Base-by-base conservation (phyloP, 2,329 filamentous ascomycete species). In the Dryadomyces quercivorus region DNA sequence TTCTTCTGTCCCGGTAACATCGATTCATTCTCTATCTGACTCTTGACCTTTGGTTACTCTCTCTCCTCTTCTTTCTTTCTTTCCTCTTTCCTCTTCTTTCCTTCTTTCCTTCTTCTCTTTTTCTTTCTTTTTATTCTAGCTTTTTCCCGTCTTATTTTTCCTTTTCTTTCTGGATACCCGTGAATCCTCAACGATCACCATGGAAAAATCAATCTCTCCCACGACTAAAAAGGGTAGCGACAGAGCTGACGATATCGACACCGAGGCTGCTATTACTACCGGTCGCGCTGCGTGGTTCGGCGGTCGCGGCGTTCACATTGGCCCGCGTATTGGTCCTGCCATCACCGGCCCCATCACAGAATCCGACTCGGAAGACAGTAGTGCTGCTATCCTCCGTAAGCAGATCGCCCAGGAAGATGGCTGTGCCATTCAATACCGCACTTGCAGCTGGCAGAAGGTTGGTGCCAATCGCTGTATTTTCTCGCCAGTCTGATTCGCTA, bases 401-500 rank as follows among this genome's bases (percentile, higher is more conserved):
- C 90, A 95, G 70, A 80, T 92, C 59, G 87, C 84, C 53, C 66
- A 86, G 58, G 91, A 95, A 68, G 77, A 82, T 31, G 83, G 81
- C 52, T 84, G 86, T 67, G 81, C 83, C 12, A 95, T 96, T 69
- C 84, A 95, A 71, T 96, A 96, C 67, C 79, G 91, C 57, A 95
- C 90, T 43, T 96, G 91, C 71, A 91, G 85, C 61, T 96, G 91
- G 91, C 85, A 88, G 65, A 95, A 95, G 77, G 82, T 84, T 60
- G 53, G 69, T 13, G 9, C 52, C 55, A 58, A 57, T 61, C 55
- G 43, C 22, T 52, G 16, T 18, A 8, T 40, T 5, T 2, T n/a
- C 6, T 34, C 7, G 42, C 12, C 4, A 12, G 12, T 18, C 20
- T 16, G 5, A 3, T 42, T 8, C 7, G 1, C 34, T 13, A 6